Conservation (phyloP, 768 basidiomycete species). For the Pleurotus pulmonarius region DNA sequence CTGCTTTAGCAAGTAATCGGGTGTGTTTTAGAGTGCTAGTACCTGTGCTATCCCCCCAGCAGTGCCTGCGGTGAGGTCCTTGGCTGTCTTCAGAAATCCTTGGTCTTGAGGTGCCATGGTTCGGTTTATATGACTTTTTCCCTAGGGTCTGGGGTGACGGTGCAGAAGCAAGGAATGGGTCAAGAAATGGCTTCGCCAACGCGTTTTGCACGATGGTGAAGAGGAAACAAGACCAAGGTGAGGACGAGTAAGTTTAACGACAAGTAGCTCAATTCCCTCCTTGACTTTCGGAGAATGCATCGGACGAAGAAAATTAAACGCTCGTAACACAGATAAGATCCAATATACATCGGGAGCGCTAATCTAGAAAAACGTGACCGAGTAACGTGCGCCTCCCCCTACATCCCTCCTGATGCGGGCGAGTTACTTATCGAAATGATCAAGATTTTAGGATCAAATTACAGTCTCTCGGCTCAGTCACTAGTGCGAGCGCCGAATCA, state of each 20-base stretch:
- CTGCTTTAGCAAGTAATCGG: neutral
- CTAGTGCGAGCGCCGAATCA: no score
- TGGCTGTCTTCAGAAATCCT: constrained; percentile 60
- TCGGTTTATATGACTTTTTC: neutral
- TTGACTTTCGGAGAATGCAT: neutral
- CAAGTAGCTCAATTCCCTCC: constrained; percentile 5
- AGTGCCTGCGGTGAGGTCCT: constrained; percentile 87
- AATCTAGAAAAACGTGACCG: no score
- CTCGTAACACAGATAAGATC: no score
- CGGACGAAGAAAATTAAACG: neutral
- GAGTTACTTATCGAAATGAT: no score
- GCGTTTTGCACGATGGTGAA: neutral
- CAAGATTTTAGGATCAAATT: no score
- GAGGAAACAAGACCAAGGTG: neutral
- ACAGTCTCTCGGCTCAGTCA: no score
- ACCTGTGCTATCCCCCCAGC: constrained; percentile 91
- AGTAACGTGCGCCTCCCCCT: no score
- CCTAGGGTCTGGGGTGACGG: neutral
- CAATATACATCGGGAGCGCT: no score
- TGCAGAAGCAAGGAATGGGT: neutral
- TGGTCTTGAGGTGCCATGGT: constrained; percentile 17
- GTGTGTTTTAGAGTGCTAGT: constrained; percentile 4
- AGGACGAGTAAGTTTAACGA: neutral
- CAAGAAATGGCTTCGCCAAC: neutral
- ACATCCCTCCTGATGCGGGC: no score